Base-by-base conservation (phyloP, 441 rosid species). In the Viola pubescens region DNA sequence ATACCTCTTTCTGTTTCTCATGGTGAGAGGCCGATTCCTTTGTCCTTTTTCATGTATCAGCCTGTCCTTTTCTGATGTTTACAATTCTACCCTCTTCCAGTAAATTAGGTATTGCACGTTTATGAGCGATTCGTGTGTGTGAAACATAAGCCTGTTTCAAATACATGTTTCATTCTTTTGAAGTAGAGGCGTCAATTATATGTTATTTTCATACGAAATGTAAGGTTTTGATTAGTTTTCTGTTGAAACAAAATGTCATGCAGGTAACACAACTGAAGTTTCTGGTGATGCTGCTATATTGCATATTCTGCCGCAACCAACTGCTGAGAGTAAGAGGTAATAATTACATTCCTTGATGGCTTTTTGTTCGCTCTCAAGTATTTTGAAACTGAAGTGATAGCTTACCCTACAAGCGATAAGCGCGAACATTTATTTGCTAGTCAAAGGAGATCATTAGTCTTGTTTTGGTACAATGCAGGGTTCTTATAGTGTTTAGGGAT, bases 321-420 rank as follows among this genome's bases (percentile, higher is more conserved):
- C 79, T 59, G 82, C 95, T 71, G 96, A 88, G 75, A 89, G 80
- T 70, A 88, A 77, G 77, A 89, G 98, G 98, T 88, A 70, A 50
- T 56, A 70, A 50, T 56, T 51, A 49, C 49, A 54, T 68, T 47
- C 57, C 12, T 46, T 46, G 11, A 10, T 46, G 49, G n/a, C 9
- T 26, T 42, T 59, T 37, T 48, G 37, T 58, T 12, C 52, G 9
- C 52, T 13, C 34, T 49, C 9, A 8, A 34, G 50, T 62, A 47
- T 53, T 42, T 57, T 37, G 38, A 4, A 47, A 41, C 43, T 4
- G 49, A n/a, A 55, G 12, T n/a, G 46, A 16, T 55, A 5, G 14
- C 7, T 42, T 39, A n/a, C 16, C 45, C 44, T 11, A 45, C 34
- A 4, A 9, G n/a, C 7, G 34, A 26, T 26, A 26, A 26, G 19